Evolutionary conservation across 768 basidiomycete species (phyloP).

Genomic region (Rhodotorula babjevae): DNA sequence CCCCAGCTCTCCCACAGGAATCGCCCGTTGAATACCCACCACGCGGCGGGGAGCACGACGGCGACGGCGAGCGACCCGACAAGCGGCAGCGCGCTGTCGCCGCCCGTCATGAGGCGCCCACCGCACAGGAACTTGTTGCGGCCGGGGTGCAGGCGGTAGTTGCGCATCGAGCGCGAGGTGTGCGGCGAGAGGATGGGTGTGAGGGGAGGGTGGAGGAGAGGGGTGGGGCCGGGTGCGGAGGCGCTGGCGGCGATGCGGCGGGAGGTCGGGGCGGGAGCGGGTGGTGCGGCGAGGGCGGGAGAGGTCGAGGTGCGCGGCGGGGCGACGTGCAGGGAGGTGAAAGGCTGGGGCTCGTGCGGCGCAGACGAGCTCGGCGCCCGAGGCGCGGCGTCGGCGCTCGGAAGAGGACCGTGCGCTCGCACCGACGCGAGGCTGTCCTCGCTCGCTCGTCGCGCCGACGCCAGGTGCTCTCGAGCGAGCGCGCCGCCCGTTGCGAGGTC

Average conservation of each 20-base stretch:
- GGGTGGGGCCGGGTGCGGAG: background rate
- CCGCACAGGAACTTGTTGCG: slow-evolving; percentile 69
- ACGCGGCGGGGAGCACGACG: slow-evolving; percentile 66
- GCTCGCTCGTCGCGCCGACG: background rate
- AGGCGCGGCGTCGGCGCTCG: background rate
- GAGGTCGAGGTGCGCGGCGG: background rate
- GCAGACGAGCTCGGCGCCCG: background rate
- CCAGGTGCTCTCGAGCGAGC: background rate
- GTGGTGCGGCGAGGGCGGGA: no score
- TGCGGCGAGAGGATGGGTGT: background rate
- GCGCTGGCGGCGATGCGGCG: background rate
- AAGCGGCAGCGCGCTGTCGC: slow-evolving; percentile 80
- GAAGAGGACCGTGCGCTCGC: background rate
- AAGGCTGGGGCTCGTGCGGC: background rate
- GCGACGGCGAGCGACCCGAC: slow-evolving; percentile 60
- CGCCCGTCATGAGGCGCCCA: slow-evolving; percentile 73
- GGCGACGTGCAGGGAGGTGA: no score
- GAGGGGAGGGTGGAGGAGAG: background rate
- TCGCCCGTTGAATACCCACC: slow-evolving; percentile 80
- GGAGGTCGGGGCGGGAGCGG: background rate
- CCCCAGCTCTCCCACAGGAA: slow-evolving; percentile 84
- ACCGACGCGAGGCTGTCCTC: background rate
- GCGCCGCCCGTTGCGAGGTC: background rate
- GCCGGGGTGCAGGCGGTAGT: slow-evolving; percentile 65
- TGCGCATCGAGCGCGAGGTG: slow-evolving; percentile 42